Evolutionary conservation across 2,329 filamentous ascomycete genomes (phyloP), one percentile per base, ranked within the genome.

Genomic region (Diatrype stigma): DNA sequence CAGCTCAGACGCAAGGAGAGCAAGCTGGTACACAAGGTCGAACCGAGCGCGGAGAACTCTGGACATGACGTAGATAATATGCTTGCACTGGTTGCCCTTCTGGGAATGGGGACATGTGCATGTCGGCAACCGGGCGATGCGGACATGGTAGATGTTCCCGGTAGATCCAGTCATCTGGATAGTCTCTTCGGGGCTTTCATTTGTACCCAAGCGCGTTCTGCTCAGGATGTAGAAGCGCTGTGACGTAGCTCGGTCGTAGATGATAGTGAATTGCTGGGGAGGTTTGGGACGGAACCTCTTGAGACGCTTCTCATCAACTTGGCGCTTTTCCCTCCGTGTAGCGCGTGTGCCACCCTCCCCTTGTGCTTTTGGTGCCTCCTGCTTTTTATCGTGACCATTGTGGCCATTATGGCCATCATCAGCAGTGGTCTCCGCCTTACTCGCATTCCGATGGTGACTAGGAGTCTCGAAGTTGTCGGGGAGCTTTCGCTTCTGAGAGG

Each of bases 61-160:
- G 12, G 77, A 70, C 63, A 87, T 73, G 22, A 85, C 79, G 60
- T 83, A 87, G 42, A 86, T 54, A 23, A 84, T 70, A 57, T 88
- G 85, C 60, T 87, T 87, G 75, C 84, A 86, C 54, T 84, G 80
- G 30, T 80, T 74, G 0, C 80, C 79, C 32, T 73, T 72, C 23
- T 52, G 58, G 1, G 73, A 75, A 51, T 84, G 75, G 1, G 81
- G 81, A 53, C 83, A 86, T 46, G 74, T 70, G 62, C 83, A 86
- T 0, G 58, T 68, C 0, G 81, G 79, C 17, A 72, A 59, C n/a
- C 71, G 71, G 3, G 70, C 69, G 48, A 87, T 76, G 32, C 67
- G 67, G 30, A 87, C 75, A 0, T 67, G 78, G 64, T 88, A 87
- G 51, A 87, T 72, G 56, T 87, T 87, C 16, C 84, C 84, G 1